These are phyloP conservation scores for Aspergillus neoniger DNA, from an alignment of 2,329 filamentous ascomycete genomes.

Conservation along the genomic window DNA sequence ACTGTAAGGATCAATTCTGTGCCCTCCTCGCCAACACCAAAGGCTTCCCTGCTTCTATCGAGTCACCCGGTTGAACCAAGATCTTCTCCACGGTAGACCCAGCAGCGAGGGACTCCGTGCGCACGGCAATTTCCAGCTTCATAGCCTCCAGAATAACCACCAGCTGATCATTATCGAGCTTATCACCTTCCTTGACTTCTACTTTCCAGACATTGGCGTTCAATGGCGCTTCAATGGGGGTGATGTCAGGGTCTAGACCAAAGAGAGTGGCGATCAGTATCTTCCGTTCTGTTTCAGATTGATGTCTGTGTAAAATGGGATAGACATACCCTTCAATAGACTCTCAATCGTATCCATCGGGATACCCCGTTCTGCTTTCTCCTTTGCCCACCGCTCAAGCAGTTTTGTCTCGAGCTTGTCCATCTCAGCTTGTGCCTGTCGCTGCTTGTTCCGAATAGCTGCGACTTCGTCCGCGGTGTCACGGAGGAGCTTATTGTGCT, in stretches of 20 bases:
- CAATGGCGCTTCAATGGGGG: constrained; percentile 46
- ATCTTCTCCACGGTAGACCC: constrained; percentile 42
- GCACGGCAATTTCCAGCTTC: constrained; percentile 58
- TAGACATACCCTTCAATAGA: constrained; percentile 48
- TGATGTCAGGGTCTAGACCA: constrained; percentile 36
- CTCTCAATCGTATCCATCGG: constrained; percentile 53
- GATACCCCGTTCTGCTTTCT: constrained; percentile 52
- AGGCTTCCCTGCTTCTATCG: constrained; percentile 39
- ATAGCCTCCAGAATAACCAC: constrained; percentile 57
- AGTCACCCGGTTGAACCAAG: constrained; percentile 42
- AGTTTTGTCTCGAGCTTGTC: constrained; percentile 39
- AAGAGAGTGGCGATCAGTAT: not conserved
- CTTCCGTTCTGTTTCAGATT: not conserved
- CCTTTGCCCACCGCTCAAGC: constrained; percentile 40
- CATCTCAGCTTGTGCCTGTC: constrained; percentile 51
- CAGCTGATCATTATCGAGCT: constrained; percentile 45
- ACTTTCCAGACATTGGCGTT: constrained; percentile 60
- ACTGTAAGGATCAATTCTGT: not conserved
- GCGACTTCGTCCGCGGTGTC: constrained; percentile 52
- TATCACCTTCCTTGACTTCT: constrained; percentile 45
- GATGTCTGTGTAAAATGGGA: not conserved
- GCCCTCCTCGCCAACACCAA: constrained; percentile 31
- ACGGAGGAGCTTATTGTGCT: constrained; percentile 53
- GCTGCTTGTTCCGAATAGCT: constrained; percentile 49
- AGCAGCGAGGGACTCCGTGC: constrained; percentile 30